A percentile compares a stretch with the other conserved stretches of the same genome.
These are phyloP conservation scores for Artemisia annua DNA, from an alignment of 129 eudicot genomes.

Conservation along the genomic window DNA sequence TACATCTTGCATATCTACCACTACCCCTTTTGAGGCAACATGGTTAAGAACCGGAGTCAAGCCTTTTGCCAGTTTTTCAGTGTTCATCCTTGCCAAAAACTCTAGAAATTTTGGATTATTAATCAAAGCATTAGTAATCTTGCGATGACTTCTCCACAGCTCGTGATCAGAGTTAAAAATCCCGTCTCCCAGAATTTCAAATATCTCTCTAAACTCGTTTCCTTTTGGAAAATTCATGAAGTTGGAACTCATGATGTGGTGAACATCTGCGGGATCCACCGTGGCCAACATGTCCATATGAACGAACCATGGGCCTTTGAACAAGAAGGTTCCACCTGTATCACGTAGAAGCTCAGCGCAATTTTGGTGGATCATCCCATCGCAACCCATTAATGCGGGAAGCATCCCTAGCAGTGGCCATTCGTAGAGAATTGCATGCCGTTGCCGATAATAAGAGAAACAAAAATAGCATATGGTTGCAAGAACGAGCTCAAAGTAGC, in stretches of 20 bases:
- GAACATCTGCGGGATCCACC: slow-evolving; percentile 52
- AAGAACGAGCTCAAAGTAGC: slow-evolving; percentile 40
- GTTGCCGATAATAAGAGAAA: slow-evolving; percentile 29
- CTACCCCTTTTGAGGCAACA: slow-evolving; percentile 24
- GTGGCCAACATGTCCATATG: slow-evolving; percentile 60
- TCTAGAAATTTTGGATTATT: slow-evolving; percentile 40
- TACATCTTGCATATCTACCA: slow-evolving; percentile 73
- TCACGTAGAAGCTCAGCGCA: slow-evolving; percentile 27
- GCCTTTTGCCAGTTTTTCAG: slow-evolving; percentile 44
- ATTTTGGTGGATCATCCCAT: slow-evolving; percentile 37
- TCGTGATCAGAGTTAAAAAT: slow-evolving; percentile 71
- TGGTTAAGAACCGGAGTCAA: slow-evolving; percentile 52
- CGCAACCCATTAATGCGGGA: slow-evolving; percentile 29
- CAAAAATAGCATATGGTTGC: slow-evolving; percentile 38
- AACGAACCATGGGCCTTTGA: slow-evolving; percentile 63
- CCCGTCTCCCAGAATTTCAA: slow-evolving; percentile 75
- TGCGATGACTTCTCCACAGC: slow-evolving; percentile 59
- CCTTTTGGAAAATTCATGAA: slow-evolving; percentile 76
- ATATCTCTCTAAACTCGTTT: slow-evolving; percentile 50
- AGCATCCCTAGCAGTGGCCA: slow-evolving; percentile 65
- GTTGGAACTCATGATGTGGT: slow-evolving; percentile 53
- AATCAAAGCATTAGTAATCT: slow-evolving; percentile 44
- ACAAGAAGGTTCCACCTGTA: slow-evolving; percentile 41
- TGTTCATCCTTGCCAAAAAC: slow-evolving; percentile 37
- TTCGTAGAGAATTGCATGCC: slow-evolving; percentile 19